phyloP scores from a whole-genome alignment of 1,139 yeast species.

The Pichia sp. region DNA sequence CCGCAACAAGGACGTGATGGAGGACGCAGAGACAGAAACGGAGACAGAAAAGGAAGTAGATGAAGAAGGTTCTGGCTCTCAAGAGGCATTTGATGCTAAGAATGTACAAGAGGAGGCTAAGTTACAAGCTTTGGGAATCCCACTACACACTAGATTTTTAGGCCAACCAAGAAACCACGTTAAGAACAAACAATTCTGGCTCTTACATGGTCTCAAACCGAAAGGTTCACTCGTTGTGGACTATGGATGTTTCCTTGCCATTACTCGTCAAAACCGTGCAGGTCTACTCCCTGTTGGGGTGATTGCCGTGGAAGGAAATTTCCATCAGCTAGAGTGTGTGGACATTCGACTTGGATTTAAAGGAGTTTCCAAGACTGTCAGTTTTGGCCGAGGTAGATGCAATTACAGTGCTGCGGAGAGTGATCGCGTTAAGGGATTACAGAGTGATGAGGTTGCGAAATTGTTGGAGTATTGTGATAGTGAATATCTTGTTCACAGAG shows the following conservation, averaged over 20 bases:
- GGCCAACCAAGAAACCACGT: slow-evolving; percentile 65
- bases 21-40: slow-evolving; percentile 18
- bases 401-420: slow-evolving; percentile 81
- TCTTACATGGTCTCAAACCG: slow-evolving; percentile 81
- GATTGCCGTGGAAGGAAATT: slow-evolving; percentile 64
- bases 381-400: slow-evolving; percentile 82
- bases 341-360: slow-evolving; percentile 52
- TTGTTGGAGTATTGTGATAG: slow-evolving; percentile 83
- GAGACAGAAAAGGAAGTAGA: slow-evolving; percentile 23
- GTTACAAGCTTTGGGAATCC: slow-evolving; percentile 40
- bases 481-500: slow-evolving; percentile 90
- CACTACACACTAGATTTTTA: slow-evolving; percentile 82
- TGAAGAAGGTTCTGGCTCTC: slow-evolving; percentile 25
- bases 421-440: slow-evolving; percentile 70
- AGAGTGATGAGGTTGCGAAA: slow-evolving; percentile 65
- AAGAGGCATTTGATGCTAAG: slow-evolving; percentile 25
- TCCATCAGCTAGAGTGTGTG: slow-evolving; percentile 91
- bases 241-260: slow-evolving; percentile 76
- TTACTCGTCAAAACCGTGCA: slow-evolving; percentile 80
- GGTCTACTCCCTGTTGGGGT: slow-evolving; percentile 93
- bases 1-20: slow-evolving; percentile 32
- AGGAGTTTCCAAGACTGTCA: slow-evolving; percentile 27
- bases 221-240: slow-evolving; percentile 76
- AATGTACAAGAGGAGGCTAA: slow-evolving; percentile 37
- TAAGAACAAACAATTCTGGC: slow-evolving; percentile 84